Conservation (phyloP, 2,329 filamentous ascomycete species). For the Fusarium sp. region DNA sequence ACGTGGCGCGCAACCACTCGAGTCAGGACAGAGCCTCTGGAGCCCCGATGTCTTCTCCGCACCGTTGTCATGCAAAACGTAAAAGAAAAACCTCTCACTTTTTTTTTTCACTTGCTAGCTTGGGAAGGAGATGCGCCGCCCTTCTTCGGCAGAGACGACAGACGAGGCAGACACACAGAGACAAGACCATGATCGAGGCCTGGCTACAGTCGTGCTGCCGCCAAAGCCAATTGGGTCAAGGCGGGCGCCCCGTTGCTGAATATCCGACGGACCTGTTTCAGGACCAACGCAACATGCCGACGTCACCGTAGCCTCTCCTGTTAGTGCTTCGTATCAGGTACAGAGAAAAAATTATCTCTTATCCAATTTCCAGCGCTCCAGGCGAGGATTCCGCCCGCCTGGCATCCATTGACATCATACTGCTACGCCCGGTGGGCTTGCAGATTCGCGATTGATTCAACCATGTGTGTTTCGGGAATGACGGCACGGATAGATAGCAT, state of each 20-base stretch:
- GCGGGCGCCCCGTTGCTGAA: constrained; percentile 25
- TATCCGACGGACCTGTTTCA: constrained; percentile 43
- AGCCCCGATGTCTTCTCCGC: constrained; percentile 16
- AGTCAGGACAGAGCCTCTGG: constrained; percentile 22
- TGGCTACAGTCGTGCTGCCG: constrained; percentile 1
- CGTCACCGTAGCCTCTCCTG: constrained; percentile 27
- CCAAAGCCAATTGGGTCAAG: constrained; percentile 28
- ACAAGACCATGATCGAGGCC: constrained; percentile 19
- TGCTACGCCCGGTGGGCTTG: constrained; percentile 7
- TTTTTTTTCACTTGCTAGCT: constrained; percentile 15
- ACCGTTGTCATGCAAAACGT: constrained; percentile 26
- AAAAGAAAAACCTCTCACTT: constrained; percentile 20
- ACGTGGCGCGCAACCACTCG: constrained; percentile 32
- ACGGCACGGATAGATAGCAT: constrained; percentile 45
- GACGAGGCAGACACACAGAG: neutral
- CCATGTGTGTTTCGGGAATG: constrained; percentile 36
- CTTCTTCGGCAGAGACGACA: constrained; percentile 1
- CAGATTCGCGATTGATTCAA: constrained; percentile 28
- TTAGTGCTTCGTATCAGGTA: constrained; percentile 11
- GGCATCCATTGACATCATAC: constrained; percentile 42
- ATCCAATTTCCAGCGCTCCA: constrained; percentile 27
- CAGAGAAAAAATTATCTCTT: constrained; percentile 8
- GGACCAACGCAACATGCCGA: constrained; percentile 34
- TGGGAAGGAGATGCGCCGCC: neutral
- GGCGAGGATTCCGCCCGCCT: constrained; percentile 14